phyloP scores from a whole-genome alignment of 352 stramenopile species.

The Saprolegnia diclina region DNA sequence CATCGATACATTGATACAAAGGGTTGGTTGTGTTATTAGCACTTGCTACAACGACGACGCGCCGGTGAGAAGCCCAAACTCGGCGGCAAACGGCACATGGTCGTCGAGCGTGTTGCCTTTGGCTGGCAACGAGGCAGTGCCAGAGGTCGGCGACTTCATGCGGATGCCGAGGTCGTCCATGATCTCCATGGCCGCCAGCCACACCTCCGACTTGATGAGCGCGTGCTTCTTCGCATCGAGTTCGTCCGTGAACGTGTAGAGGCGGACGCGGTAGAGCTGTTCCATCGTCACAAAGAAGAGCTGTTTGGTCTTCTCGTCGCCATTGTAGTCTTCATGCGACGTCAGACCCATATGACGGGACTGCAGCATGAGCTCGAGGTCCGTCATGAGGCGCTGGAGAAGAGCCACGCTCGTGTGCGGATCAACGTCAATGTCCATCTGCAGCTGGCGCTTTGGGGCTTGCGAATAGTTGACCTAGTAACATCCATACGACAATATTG shows the following conservation, averaged over 20 bases:
- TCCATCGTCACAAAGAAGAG: slow-evolving; percentile 87
- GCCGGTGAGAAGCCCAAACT: slow-evolving; percentile 5
- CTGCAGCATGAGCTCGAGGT: slow-evolving; percentile 74
- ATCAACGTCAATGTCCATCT: slow-evolving; percentile 60
- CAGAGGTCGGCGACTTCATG: not conserved
- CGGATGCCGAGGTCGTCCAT: slow-evolving; percentile 74
- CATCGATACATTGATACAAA: too few relatives aligned
- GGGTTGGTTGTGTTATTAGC: too few relatives aligned
- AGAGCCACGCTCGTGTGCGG: slow-evolving; percentile 37
- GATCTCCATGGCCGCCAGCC: slow-evolving; percentile 84
- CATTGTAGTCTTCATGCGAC: slow-evolving; percentile 81
- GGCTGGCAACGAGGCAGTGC: not conserved
- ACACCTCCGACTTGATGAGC: slow-evolving; percentile 86
- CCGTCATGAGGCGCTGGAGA: slow-evolving; percentile 51
- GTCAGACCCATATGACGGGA: slow-evolving; percentile 79
- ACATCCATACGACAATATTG: not conserved
- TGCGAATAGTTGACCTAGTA: slow-evolving; percentile 69
- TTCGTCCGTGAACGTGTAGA: slow-evolving; percentile 87
- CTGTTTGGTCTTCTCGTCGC: slow-evolving; percentile 68
- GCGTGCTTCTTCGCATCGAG: slow-evolving; percentile 81
- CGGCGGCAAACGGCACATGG: not conserved
- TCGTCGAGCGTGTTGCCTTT: slow-evolving; percentile 1
- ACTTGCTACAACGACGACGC: not conserved
- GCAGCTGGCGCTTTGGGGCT: slow-evolving; percentile 73
- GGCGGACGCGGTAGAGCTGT: slow-evolving; percentile 66